Evolutionary conservation across 352 stramenopile genomes (phyloP), one percentile per base, ranked within the genome.

Genomic region (Phytophthora europaea): DNA sequence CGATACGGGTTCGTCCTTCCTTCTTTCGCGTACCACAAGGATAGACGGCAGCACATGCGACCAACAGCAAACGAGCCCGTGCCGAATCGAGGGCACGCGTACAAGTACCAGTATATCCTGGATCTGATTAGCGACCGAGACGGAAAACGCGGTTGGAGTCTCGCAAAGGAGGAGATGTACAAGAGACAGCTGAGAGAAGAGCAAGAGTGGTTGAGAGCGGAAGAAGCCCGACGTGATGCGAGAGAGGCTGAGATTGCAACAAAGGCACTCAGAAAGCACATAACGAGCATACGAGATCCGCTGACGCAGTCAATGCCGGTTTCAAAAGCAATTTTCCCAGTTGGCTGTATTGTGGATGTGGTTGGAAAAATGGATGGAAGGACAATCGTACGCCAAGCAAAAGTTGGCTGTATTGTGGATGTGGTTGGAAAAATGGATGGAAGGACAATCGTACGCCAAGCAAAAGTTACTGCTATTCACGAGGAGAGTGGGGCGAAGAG

Each of bases 41-140:
- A 91, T 13, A 55, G 57, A 12, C 68, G 50, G 0, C 68, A 78
- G 13, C 86, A 92, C 68, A 93, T 92, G 84, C 57, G 85, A 22
- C 75, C 73, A 1, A 78, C 89, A 47, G 65, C 79, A 2, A 79
- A 71, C 9, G 73, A 69, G 0, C 77, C 82, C 16, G 78, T 89
- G 31, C 54, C 72, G 4, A 72, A 80, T 22, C 75, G 82, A 52
- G 84, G 84, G 2, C 86, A 89, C 38, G 84, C 81, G 51, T 93
- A 93, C 74, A 85, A 92, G 65, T 93, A 91, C 36, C 84, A 93
- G 62, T 82, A 70, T 40, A 88, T 93, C n/a, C 58, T 93, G 40
- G 85, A 92, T 34, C 54, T 91, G 18, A 89, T 93, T 40, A 83
- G 88, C 33, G 85, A 93, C 9, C 79, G 84, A 5, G 81, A 93